phyloP scores from a whole-genome alignment of 371 early-diverging fungal genomes.

The Conidiobolus coronatus region DNA sequence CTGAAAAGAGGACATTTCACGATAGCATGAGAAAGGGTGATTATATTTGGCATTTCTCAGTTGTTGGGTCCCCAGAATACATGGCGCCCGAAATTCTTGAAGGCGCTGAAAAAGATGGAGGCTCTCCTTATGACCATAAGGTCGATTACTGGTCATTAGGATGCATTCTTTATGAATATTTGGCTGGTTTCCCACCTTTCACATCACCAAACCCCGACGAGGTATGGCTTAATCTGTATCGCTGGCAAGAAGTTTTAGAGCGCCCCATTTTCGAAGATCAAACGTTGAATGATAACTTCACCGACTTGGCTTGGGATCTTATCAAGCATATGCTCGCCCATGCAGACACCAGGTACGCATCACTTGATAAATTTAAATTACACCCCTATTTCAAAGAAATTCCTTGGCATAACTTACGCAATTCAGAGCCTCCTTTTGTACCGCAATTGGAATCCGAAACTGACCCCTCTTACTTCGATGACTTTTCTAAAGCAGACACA shows the following conservation, averaged over 20 bases:
- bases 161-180: slow-evolving; percentile 72
- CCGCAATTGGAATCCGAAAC: slow-evolving; percentile 36
- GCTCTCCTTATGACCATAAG: slow-evolving; percentile 31
- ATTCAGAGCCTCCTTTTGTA: slow-evolving; percentile 40
- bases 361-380: slow-evolving; percentile 27
- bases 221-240: slow-evolving; percentile 63
- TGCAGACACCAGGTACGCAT: slow-evolving; percentile 18
- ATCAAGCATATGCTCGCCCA: slow-evolving; percentile 29
- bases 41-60: slow-evolving; percentile 27
- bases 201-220: slow-evolving; percentile 47
- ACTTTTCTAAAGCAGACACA: slow-evolving; percentile 42
- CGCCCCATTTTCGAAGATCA: slow-evolving; percentile 41
- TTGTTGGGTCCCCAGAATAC: slow-evolving; percentile 78
- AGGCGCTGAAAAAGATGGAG: slow-evolving; percentile 29
- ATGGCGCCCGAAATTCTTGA: slow-evolving; percentile 49
- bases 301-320: slow-evolving; percentile 47
- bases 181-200: slow-evolving; percentile 57
- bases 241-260: slow-evolving; percentile 44
- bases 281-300: slow-evolving; percentile 46
- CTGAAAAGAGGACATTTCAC: slow-evolving; percentile 22
- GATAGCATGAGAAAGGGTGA: slow-evolving; percentile 14
- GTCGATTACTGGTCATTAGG: slow-evolving; percentile 83
- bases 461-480: slow-evolving; percentile 73
- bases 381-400: slow-evolving; percentile 55
- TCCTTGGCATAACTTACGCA: slow-evolving; percentile 40